A percentile compares a stretch with the other conserved stretches of the same genome.
Evolutionary conservation across 176 grass and related monocot genomes (phyloP).

Genomic region (Rhynchospora breviuscula): DNA sequence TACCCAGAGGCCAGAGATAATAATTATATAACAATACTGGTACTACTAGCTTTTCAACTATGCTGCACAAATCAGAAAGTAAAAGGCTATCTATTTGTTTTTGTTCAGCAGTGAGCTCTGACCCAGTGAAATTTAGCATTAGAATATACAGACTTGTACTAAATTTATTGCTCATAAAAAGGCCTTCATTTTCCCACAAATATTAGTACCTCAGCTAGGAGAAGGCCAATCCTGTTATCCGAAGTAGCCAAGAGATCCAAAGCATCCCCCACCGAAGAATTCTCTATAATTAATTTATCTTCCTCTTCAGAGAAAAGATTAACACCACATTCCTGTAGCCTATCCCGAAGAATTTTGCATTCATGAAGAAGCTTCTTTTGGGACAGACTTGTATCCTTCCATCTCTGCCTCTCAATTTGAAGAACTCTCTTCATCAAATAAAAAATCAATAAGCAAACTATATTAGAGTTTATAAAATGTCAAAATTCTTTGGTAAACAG

Average conservation of each 20-base stretch:
- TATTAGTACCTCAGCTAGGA: slow-evolving; percentile 74
- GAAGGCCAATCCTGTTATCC: slow-evolving; percentile 66
- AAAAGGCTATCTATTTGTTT: background rate
- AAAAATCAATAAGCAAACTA: slow-evolving; percentile 23
- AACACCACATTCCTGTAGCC: slow-evolving; percentile 74
- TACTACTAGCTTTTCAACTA: background rate
- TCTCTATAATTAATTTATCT: slow-evolving; percentile 45
- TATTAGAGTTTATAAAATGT: slow-evolving; percentile 11
- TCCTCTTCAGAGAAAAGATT: slow-evolving; percentile 71
- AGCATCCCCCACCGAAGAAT: slow-evolving; percentile 60
- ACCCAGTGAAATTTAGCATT: background rate
- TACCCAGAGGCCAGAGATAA: background rate
- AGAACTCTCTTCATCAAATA: slow-evolving; percentile 48
- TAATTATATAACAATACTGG: background rate
- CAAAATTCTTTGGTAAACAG: background rate
- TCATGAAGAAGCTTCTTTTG: slow-evolving; percentile 66
- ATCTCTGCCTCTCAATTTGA: slow-evolving; percentile 44
- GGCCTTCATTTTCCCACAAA: background rate
- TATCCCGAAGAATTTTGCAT: slow-evolving; percentile 62
- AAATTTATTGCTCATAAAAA: slow-evolving; percentile 7
- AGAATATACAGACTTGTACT: background rate
- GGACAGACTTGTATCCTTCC: slow-evolving; percentile 37
- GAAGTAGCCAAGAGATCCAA: slow-evolving; percentile 73
- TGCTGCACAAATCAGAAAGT: background rate
- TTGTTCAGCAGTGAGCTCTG: background rate